Percentiles rank a stretch among this genome's conserved stretches.
phyloP scores from a whole-genome alignment of 1,139 yeast species.

The Saccharomyces hybrid region DNA sequence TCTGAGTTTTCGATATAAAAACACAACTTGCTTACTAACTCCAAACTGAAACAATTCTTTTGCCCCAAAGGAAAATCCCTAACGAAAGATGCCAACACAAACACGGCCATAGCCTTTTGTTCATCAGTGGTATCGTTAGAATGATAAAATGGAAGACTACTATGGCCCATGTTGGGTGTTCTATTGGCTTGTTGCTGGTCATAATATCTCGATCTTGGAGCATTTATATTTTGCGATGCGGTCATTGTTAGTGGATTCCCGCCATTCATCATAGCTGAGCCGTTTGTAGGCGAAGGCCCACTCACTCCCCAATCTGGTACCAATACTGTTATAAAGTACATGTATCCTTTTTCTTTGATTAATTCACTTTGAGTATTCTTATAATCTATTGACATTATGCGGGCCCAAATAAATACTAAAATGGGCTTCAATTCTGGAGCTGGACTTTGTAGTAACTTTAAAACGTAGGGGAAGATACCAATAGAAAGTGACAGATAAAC shows the following conservation, averaged over 20 bases:
- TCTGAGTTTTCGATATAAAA: conserved; percentile 67
- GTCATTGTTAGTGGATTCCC: conserved; percentile 29
- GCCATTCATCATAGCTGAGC: conserved; percentile 17
- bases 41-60: conserved; percentile 67
- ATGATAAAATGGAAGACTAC: conserved; percentile 26
- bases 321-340: conserved; percentile 75
- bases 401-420: conserved; percentile 91
- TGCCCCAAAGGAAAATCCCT: conserved; percentile 77
- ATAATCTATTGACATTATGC: conserved; percentile 93
- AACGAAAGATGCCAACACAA: conserved; percentile 76
- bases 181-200: conserved; percentile 15
- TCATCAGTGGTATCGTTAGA: conserved; percentile 48
- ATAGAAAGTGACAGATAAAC: conserved; percentile 87
- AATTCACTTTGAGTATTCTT: conserved; percentile 86
- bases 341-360: conserved; percentile 84
- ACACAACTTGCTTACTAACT: conserved; percentile 61
- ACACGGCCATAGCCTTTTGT: conserved; percentile 94
- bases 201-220: conserved; percentile 17
- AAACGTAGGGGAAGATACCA: conserved; percentile 92
- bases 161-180: background rate
- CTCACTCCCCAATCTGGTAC: conserved; percentile 40
- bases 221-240: conserved; percentile 16
- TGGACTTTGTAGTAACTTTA: conserved; percentile 85
- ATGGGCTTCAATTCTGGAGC: conserved; percentile 95
- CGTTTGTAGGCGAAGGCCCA: conserved; percentile 29